phyloP scores from a whole-genome alignment of 345 rosid species.

The Mercurialis annua region DNA sequence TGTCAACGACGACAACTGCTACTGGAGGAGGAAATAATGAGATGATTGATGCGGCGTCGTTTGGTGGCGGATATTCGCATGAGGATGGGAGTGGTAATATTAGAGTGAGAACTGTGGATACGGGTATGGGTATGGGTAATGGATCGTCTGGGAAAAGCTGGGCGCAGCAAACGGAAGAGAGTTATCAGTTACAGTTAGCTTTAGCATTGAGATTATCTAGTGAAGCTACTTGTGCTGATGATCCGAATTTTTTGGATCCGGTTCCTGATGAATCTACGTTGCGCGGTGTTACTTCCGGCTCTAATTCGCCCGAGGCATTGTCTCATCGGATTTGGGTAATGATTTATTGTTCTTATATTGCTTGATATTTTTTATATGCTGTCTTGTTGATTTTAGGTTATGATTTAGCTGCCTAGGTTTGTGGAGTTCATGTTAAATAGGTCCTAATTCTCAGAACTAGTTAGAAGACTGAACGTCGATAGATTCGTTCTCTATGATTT shows the following conservation, averaged over 20 bases:
- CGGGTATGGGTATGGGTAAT: constrained; percentile 23
- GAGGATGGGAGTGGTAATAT: constrained; percentile 43
- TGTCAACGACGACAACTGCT: too few relatives aligned
- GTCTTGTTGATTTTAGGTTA: background rate
- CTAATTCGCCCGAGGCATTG: constrained; percentile 61
- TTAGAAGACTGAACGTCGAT: too few relatives aligned
- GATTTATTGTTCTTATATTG: constrained; percentile 9
- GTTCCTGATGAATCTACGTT: constrained; percentile 65
- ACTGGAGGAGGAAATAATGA: constrained; percentile 66
- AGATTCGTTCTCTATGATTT: too few relatives aligned
- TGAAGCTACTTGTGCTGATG: constrained; percentile 90
- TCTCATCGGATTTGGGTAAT: constrained; percentile 98
- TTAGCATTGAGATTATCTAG: constrained; percentile 87
- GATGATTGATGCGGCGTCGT: constrained; percentile 57
- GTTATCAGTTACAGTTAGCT: constrained; percentile 98
- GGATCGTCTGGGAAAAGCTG: constrained; percentile 83
- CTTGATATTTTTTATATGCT: background rate
- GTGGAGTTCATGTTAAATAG: too few relatives aligned
- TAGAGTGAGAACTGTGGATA: constrained; percentile 34
- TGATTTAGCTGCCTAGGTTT: background rate
- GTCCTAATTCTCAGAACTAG: too few relatives aligned
- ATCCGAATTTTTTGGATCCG: constrained; percentile 93
- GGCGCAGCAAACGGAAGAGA: constrained; percentile 99
- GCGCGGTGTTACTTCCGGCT: constrained; percentile 42
- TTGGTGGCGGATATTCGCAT: constrained; percentile 46